Percentiles rank a stretch among this genome's conserved stretches.
Conservation (phyloP, 2,329 filamentous ascomycete genomes). For the Xylariaceae sp. region DNA sequence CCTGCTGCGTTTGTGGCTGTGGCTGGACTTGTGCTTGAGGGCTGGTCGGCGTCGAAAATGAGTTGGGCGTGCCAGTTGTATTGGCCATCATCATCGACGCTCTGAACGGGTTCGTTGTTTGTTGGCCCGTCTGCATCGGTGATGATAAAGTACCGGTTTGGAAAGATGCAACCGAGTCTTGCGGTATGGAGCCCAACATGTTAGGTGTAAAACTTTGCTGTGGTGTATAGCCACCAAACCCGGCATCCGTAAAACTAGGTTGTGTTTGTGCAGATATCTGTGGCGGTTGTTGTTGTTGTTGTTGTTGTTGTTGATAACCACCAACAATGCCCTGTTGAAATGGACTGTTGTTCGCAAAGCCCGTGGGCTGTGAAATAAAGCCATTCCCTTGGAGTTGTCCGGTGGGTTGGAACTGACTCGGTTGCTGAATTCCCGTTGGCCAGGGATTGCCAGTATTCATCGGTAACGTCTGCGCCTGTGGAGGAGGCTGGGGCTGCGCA, state of each 20-base stretch:
- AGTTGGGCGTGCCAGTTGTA: slow-evolving; percentile 45
- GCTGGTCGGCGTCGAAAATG: slow-evolving; percentile 40
- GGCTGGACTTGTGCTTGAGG: slow-evolving; percentile 23
- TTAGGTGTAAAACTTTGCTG: slow-evolving; percentile 54
- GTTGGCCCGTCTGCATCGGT: slow-evolving; percentile 45
- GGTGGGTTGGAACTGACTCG: slow-evolving; percentile 9
- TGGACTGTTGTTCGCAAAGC: slow-evolving; percentile 38
- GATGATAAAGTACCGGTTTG: slow-evolving; percentile 41
- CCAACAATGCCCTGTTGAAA: slow-evolving; percentile 39
- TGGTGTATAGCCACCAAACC: slow-evolving; percentile 78
- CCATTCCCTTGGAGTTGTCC: slow-evolving; percentile 29
- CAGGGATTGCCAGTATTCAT: slow-evolving; percentile 37
- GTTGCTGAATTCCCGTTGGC: slow-evolving; percentile 32
- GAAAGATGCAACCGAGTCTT: slow-evolving; percentile 51
- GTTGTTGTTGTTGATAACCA: slow-evolving; percentile 33
- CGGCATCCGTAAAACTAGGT: slow-evolving; percentile 61
- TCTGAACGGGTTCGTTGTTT: slow-evolving; percentile 87
- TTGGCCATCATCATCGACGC: slow-evolving; percentile 74
- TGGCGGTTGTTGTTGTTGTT: slow-evolving; percentile 38
- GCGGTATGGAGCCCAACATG: slow-evolving; percentile 53
- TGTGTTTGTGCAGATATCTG: slow-evolving; percentile 41
- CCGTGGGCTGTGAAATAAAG: slow-evolving; percentile 31
- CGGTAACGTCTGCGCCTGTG: slow-evolving; percentile 25
- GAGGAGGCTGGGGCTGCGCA: slow-evolving; percentile 39
- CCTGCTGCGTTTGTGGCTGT: slow-evolving; percentile 4